Evolutionary conservation across 2,329 filamentous ascomycete genomes (phyloP).

Genomic region (Penicillium sp.): DNA sequence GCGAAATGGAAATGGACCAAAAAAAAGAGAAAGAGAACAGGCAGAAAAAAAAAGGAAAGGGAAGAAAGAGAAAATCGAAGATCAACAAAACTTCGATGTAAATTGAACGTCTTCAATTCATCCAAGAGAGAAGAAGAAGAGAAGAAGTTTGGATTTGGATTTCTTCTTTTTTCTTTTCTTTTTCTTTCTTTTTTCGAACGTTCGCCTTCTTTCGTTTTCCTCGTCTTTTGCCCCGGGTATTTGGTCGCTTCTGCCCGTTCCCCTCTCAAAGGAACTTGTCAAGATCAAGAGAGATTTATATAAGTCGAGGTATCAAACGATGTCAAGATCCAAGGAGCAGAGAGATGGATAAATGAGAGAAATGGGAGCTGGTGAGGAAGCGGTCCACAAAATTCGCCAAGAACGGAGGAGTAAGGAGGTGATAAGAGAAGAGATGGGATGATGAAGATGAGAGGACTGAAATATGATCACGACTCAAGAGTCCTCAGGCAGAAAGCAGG

Average conservation of each 20-base stretch:
- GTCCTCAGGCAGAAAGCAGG: neutral
- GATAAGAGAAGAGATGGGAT: neutral
- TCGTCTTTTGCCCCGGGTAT: neutral
- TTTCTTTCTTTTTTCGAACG: neutral
- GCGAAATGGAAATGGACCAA: too few relatives aligned
- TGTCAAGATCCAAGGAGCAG: neutral
- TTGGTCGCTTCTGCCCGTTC: neutral
- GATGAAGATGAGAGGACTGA: neutral
- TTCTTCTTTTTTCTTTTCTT: slow-evolving; percentile 9
- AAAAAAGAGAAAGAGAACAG: slow-evolving; percentile 4
- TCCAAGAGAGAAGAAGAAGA: slow-evolving; percentile 6
- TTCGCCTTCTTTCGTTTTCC: neutral
- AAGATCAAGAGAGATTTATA: too few relatives aligned
- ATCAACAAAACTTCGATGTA: slow-evolving; percentile 15
- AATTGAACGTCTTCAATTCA: slow-evolving; percentile 10
- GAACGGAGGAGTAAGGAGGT: slow-evolving; percentile 21
- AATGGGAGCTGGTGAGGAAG: slow-evolving; percentile 19
- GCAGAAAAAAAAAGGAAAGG: slow-evolving; percentile 12
- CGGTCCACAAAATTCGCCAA: slow-evolving; percentile 19
- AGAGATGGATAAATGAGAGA: neutral
- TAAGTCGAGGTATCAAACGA: too few relatives aligned
- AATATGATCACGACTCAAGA: too few relatives aligned
- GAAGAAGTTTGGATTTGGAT: too few relatives aligned
- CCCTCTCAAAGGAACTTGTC: neutral
- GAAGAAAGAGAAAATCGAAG: slow-evolving; percentile 15